A percentile compares a stretch with the other conserved stretches of the same genome.
Conservation (phyloP, 805 yeast genomes). For the Kodamaea kaohsiungensis region DNA sequence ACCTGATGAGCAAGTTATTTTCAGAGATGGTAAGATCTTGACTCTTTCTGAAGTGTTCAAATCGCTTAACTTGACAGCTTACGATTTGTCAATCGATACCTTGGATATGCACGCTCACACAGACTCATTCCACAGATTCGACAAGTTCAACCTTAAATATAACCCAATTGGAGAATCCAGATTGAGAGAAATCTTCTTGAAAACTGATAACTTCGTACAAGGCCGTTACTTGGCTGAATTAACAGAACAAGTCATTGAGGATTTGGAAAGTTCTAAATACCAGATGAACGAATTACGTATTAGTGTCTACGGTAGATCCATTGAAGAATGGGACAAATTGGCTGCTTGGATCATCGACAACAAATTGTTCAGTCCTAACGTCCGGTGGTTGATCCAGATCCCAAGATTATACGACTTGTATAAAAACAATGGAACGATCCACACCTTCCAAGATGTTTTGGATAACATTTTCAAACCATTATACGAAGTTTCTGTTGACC, state of each 20-base stretch:
- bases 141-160: conserved; percentile 94
- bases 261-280: conserved; percentile 91
- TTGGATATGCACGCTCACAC: conserved; percentile 99
- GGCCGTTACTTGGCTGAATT: conserved; percentile 92
- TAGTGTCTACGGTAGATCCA: conserved; percentile 87
- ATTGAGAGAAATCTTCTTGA: conserved; percentile 90
- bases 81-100: conserved; percentile 93
- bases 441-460: conserved; percentile 73
- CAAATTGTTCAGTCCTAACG: conserved; percentile 87
- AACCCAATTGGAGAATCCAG: conserved; percentile 99
- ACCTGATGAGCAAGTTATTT: conserved; percentile 88
- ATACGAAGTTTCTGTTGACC: conserved; percentile 86
- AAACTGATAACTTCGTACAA: conserved; percentile 89
- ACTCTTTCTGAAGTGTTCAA: conserved; percentile 89
- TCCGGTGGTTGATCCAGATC: conserved; percentile 94
- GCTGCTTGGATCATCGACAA: conserved; percentile 96
- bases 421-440: conserved; percentile 69
- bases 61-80: conserved; percentile 87
- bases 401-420: conserved; percentile 93
- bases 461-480: conserved; percentile 82
- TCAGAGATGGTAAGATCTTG: conserved; percentile 86
- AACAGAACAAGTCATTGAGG: conserved; percentile 91
- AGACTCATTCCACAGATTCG: conserved; percentile 97
- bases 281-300: conserved; percentile 98
- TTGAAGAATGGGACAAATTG: conserved; percentile 91